Conservation (phyloP, 805 yeast genomes). For the Sugiyamaella lignohabitans region DNA sequence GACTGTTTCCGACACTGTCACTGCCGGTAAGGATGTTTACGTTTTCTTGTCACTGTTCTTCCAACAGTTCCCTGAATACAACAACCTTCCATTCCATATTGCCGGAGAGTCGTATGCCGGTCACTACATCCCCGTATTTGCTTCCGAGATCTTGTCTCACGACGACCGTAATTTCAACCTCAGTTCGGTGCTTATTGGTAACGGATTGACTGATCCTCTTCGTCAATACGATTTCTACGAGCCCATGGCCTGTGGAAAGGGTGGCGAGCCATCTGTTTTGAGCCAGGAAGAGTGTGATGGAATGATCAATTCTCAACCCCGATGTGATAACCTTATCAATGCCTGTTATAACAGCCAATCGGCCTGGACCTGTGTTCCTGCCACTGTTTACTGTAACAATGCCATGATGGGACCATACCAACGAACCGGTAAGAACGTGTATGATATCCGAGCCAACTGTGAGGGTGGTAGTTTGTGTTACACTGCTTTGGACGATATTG, state of each 20-base stretch:
- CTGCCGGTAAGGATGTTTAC: conserved; percentile 87
- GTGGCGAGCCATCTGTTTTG: conserved; percentile 74
- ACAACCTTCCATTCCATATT: conserved; percentile 73
- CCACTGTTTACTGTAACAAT: conserved; percentile 82
- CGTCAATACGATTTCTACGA: conserved; percentile 74
- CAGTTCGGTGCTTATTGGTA: conserved; percentile 81
- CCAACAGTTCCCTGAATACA: conserved; percentile 76
- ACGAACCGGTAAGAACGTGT: conserved; percentile 82
- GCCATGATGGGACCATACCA: conserved; percentile 75
- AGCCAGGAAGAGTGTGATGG: conserved; percentile 71
- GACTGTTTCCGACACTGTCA: conserved; percentile 61
- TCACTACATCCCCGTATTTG: conserved; percentile 87
- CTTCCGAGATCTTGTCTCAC: conserved; percentile 43
- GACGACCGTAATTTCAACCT: conserved; percentile 67
- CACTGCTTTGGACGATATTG: conserved; percentile 68
- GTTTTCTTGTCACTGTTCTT: conserved; percentile 82
- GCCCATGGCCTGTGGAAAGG: conserved; percentile 93
- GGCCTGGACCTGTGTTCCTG: conserved; percentile 85
- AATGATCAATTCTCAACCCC: conserved; percentile 61
- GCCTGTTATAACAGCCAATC: conserved; percentile 71
- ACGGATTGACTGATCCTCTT: conserved; percentile 86
- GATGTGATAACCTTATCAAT: conserved; percentile 70
- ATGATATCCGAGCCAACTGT: conserved; percentile 83
- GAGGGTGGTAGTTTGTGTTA: conserved; percentile 64
- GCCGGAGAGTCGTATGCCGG: conserved; percentile 96